Conservation (phyloP, 495 filamentous ascomycete species). For the Aspergillus ellipticus region DNA sequence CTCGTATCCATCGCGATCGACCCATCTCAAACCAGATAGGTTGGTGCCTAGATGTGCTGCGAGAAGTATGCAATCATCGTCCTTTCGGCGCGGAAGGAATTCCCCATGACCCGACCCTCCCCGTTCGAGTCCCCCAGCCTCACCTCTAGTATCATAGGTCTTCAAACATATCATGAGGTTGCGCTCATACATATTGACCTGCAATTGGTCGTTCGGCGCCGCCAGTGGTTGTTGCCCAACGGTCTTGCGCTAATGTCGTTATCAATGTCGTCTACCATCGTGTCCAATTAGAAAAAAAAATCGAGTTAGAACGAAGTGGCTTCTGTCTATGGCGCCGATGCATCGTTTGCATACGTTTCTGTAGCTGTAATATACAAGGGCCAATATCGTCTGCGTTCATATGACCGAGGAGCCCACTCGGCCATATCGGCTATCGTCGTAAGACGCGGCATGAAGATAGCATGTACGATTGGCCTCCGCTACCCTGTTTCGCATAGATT, state of each 20-base stretch:
- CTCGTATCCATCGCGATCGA: background rate
- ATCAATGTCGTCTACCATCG: background rate
- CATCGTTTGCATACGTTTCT: background rate
- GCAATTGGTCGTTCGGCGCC: background rate
- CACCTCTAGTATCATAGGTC: background rate
- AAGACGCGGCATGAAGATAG: background rate
- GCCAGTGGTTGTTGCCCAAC: background rate
- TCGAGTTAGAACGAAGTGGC: background rate
- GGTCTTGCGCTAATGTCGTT: background rate
- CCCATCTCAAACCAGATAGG: background rate
- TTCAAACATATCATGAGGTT: background rate
- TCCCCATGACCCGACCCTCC: background rate
- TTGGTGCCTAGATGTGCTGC: background rate
- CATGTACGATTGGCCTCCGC: background rate
- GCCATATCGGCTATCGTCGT: background rate
- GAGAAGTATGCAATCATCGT: background rate
- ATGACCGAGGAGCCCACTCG: background rate
- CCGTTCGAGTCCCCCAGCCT: background rate
- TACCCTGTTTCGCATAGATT: constrained; percentile 18
- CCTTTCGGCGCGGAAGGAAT: background rate
- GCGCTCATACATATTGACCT: background rate
- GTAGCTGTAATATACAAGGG: background rate
- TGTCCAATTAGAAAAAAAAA: background rate
- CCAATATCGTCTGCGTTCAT: background rate
- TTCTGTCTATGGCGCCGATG: background rate